Base-by-base conservation (phyloP, 352 stramenopile genomes). In the Phytophthora tubulina region DNA sequence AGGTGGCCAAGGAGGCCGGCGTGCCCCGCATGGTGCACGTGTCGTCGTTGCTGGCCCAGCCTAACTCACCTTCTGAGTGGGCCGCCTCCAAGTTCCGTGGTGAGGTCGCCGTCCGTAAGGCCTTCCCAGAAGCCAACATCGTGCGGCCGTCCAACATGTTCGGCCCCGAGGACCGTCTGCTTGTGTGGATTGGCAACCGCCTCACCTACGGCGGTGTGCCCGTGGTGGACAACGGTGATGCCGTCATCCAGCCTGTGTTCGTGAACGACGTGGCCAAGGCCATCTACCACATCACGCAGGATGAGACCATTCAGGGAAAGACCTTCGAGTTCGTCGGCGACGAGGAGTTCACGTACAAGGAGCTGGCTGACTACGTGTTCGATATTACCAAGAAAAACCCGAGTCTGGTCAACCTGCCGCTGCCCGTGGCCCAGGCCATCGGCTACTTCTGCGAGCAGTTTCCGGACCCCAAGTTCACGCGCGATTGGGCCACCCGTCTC, bases 351-450 rank as follows among this genome's bases (percentile, higher is more conserved):
- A 97, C 97, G 57, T 95, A 98, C 80, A 97, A 97, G 71, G 96
- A 99, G 77, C 73, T 99, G n/a, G 96, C 91, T 15, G 93, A 98
- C 67, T 99, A 98, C 78, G 92, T 99, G 41, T 98, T 98, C 65
- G 95, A 99, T 61, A 79, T 87, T 60, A 97, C 88, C 56, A 92
- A 94, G 75, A 75, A 79, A 60, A 81, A 93, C 49, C 76, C 89
- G 49, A 87, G 72, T 53, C 65, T 97, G 39, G 75, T 97, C 67
- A 95, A 97, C 78, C 67, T 97, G 67, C 90, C 91, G 57, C 68
- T 95, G 46, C 82, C 82, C 13, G 69, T 93, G 50, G 91, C 90
- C 4, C 77, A 94, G 76, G 63, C 89, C 57, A 84, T 97, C 49
- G 91, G 91, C 68, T 89, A 89, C 67, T 73, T 95, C 62, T 87